Evolutionary conservation across 768 basidiomycete species (phyloP), one percentile per base, ranked within the genome.

Genomic region (Mycena latifolia): DNA sequence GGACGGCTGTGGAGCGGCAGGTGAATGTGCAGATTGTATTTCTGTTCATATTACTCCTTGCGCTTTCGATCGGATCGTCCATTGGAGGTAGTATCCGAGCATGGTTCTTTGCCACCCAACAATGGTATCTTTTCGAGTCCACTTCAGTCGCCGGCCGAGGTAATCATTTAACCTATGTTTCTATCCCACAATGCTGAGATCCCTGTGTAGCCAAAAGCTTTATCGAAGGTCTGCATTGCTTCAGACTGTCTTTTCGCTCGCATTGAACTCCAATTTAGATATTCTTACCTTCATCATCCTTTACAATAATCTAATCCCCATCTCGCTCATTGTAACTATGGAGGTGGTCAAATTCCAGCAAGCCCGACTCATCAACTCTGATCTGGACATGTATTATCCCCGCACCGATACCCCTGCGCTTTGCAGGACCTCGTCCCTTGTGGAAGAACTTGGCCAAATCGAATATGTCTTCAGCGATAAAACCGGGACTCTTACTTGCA

Each of bases 261-360:
- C 15, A 39, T 18, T 39, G 5, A 39, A 39, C 17, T 72, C 71
- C 41, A 59, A 59, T 73, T 20, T 73, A 59, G 61, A 55, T 52
- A 95, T 99, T 62, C 85, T 99, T 41, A 99, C 98, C 12, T 99
- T 98, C 82, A 94, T 99, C 78, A 97, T 99, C 77, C 85, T 98
- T 43, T 99, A 98, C 85, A 99, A 98, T 83, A 99, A 99, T 81
- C 86, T 99, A 71, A 99, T 99, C 66, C 97, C 97, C 5, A 99
- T 99, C 73, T 99, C 97, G 61, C 90, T 99, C 71, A 97, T 99
- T 72, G 98, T 99, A 71, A 99, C 98, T 5, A 99, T 99, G 92
- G 98, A 99, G 82, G 93, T 99, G 35, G 98, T 99, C 81, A 98
- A 98, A 77, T 99, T 92, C 74, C 96, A 98, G 77, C 98, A 99